Evolutionary conservation across 1,284 basidiomycete genomes (phyloP).

Genomic region (Tranzscheliella williamsii): DNA sequence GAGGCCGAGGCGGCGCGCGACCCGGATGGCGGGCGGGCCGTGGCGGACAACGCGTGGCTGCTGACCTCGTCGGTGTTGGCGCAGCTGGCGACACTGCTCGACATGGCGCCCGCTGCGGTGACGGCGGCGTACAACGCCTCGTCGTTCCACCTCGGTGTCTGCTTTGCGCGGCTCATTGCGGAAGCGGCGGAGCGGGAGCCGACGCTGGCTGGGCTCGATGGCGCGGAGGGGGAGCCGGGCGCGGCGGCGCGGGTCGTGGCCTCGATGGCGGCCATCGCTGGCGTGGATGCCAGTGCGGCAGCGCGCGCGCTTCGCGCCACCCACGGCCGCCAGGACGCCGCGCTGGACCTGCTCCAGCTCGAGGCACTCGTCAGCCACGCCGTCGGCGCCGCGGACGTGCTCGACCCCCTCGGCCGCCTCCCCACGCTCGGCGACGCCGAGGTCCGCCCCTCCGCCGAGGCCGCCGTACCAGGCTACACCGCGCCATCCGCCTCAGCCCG

Average conservation of each 20-base stretch:
- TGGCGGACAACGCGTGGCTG: constrained; percentile 55
- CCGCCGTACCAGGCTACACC: constrained; percentile 8
- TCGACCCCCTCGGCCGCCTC: constrained; percentile 46
- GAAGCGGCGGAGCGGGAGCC: constrained; percentile 25
- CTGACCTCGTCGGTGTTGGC: constrained; percentile 54
- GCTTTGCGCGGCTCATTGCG: constrained; percentile 40
- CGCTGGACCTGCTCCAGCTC: constrained; percentile 53
- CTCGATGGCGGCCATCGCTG: constrained; percentile 32
- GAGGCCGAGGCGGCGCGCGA: constrained; percentile 29
- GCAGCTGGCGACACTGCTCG: constrained; percentile 48
- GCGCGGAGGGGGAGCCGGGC: constrained; percentile 23
- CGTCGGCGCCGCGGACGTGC: constrained; percentile 35
- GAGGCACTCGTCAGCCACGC: constrained; percentile 32
- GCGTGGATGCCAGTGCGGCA: constrained; percentile 5
- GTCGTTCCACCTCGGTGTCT: constrained; percentile 45
- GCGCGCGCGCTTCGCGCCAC: constrained; percentile 43
- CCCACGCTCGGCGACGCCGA: constrained; percentile 13
- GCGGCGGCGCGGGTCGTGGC: constrained; percentile 32
- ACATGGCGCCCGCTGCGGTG: constrained; percentile 29
- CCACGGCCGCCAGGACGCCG: constrained; percentile 50
- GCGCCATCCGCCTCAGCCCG: constrained; percentile 11
- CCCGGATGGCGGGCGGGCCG: constrained; percentile 26
- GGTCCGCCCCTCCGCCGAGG: constrained; percentile 17
- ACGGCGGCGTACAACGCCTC: constrained; percentile 43
- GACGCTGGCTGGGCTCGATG: constrained; percentile 25